phyloP scores from a whole-genome alignment of 192 early-diverging fungal species.

The Coemansia sp. region DNA sequence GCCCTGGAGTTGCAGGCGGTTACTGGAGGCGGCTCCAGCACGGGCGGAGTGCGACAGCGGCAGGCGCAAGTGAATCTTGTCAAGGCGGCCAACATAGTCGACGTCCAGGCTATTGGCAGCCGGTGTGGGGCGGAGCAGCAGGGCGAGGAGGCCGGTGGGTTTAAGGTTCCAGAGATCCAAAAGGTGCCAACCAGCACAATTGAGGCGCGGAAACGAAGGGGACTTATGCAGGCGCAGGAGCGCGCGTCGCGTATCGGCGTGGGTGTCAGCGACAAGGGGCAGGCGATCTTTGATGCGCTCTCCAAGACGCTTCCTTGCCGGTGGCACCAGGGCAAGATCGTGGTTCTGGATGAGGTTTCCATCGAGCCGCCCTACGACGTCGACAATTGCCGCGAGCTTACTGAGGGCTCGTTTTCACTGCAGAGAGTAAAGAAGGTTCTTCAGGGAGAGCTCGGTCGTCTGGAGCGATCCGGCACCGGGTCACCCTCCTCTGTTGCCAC shows the following conservation, averaged over 20 bases:
- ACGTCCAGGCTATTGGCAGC: conserved; percentile 19
- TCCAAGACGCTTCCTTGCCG: conserved; percentile 81
- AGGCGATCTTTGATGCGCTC: conserved; percentile 79
- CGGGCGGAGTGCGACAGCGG: conserved; percentile 11
- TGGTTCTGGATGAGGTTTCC: conserved; percentile 79
- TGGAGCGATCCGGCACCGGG: conserved; percentile 12
- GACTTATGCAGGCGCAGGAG: conserved; percentile 37
- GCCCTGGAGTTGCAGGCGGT: conserved; percentile 5
- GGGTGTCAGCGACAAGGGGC: conserved; percentile 72
- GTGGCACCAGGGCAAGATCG: conserved; percentile 71
- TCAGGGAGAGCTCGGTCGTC: conserved; percentile 45
- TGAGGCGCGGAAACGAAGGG: conserved; percentile 39
- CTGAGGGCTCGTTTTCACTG: conserved; percentile 58
- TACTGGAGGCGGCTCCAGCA: conserved; percentile 5
- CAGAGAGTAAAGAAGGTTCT: conserved; percentile 75
- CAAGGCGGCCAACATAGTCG: conserved; percentile 32
- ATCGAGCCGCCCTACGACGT: conserved; percentile 73
- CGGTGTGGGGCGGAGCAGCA: neutral
- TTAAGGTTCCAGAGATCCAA: conserved; percentile 6
- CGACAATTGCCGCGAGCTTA: conserved; percentile 62
- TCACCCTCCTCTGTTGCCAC: neutral
- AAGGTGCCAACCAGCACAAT: conserved; percentile 9
- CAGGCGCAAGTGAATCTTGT: conserved; percentile 23
- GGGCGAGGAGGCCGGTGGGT: neutral
- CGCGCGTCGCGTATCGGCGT: conserved; percentile 64